Base-by-base conservation (phyloP, 805 yeast species). In the Wickerhamiella occidentalis region DNA sequence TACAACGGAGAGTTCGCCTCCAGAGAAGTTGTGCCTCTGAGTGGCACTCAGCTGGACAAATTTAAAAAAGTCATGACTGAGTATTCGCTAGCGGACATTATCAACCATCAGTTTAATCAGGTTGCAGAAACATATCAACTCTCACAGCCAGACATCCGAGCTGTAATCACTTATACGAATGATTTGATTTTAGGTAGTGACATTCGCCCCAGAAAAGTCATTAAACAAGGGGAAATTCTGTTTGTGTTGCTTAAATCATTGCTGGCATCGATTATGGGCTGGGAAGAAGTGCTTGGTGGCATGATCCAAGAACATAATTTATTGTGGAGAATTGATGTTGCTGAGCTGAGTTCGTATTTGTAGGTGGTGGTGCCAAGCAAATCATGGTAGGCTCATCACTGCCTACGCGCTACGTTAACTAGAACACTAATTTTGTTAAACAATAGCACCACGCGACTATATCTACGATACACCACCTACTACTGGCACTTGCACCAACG, bases 271-370 rank as follows among this genome's bases (percentile, higher is more conserved):
- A 7, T 45, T 3, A 23, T 45, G 25, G 17, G 35, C 2, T 45
- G 47, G 47, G 47, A 45, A 35, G 47, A 45, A n/a, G 47, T 23
- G 2, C 41, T 45, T 3, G 47, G 47, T 11, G 47, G 47, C 9
- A 33, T 18, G 12, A n/a, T 45, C 13, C 33, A 25, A 8, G 22
- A 45, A 19, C 29, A 35, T n/a, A 35, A 45, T 17, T 6, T 45
- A 13, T 11, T 45, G 7, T 45, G 47, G 47, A 21, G 47, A 15
- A 35, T 45, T 6, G 23, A 25, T 23, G 25, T 37, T 15, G 5
- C 9, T 15, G 47, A 45, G 19, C 15, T 45, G 28, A 33, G 36
- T n/a, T 33, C 40, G 4, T 43, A 43, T 33, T 8, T 43, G 18
- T 41, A 17, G 13, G 7, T n/a, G n/a, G n/a, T n/a, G n/a, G n/a